Evolutionary conservation across 352 stramenopile genomes (phyloP), one percentile per base, ranked within the genome.

Genomic region (Globisporangium spinosum): DNA sequence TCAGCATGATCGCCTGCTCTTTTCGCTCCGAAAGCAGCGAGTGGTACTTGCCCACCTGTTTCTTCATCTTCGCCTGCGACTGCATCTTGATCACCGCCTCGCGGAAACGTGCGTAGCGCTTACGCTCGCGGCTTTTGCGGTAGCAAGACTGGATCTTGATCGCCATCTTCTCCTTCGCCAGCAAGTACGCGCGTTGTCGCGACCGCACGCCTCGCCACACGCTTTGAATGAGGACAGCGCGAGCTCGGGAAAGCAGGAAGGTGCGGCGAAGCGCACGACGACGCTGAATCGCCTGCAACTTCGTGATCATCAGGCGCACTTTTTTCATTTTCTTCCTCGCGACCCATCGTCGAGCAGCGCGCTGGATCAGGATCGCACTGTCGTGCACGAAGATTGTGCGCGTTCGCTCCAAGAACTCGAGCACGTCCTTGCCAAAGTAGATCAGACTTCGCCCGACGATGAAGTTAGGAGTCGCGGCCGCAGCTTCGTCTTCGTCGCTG

Each of bases 351-450:
- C 82, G 79, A 17, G 72, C 78, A 49, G 68, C 67, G 15, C 78
- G 80, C 63, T 95, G 87, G 53, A 95, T 89, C 35, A 79, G 67
- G 35, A 87, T 71, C 6, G 87, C 87, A 49, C 82, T 76, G 32
- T 89, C 80, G 53, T 93, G 80, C 34, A 93, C 78, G 13, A 93
- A 93, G 1, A 79, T 75, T 3, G 85, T 90, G 27, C 87, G 79
- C 15, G 77, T 74, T 40, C 87, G 79, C 65, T 98, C 94, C 15
- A 98, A 77, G 65, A 80, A 86, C 76, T 99, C 96, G 20, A 98
- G 72, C 23, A 97, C 91, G 45, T 96, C 91, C 58, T 96, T 92
- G 54, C 89, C 88, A 75, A 98, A 98, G 80, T 98, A 99, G 7
- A 98, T 87, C 25, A 95, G 83, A 13, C 83, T 98, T 68, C 94